Percentiles rank a stretch among this genome's conserved stretches.
Conservation (phyloP, 2,329 filamentous ascomycete species). For the Stagonosporopsis cucurbitacearum region DNA sequence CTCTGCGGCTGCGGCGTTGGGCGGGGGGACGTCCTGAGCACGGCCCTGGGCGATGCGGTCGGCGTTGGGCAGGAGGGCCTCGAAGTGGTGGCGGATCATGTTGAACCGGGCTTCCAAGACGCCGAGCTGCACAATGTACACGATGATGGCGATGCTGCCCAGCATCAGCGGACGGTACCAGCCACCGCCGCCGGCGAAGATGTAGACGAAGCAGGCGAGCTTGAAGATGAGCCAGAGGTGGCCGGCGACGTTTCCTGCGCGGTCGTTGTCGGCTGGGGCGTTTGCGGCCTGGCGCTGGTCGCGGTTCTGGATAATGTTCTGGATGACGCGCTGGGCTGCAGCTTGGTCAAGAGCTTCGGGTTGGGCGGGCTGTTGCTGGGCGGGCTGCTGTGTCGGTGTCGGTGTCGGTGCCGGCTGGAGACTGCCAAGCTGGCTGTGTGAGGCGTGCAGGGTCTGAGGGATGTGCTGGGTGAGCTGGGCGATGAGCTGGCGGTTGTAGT, state of each 20-base stretch:
- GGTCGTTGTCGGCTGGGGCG: slow-evolving; percentile 31
- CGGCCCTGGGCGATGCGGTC: slow-evolving; percentile 25
- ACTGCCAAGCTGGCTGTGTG: slow-evolving; percentile 28
- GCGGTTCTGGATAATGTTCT: slow-evolving; percentile 21
- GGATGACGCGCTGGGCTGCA: slow-evolving; percentile 18
- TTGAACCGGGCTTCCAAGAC: slow-evolving; percentile 51
- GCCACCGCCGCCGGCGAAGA: slow-evolving; percentile 58
- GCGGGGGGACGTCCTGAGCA: slow-evolving; percentile 11
- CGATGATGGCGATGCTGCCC: slow-evolving; percentile 47
- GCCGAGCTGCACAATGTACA: slow-evolving; percentile 53
- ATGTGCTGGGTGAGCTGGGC: slow-evolving; percentile 42
- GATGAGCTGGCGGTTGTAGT: slow-evolving; percentile 42
- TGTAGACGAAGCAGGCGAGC: slow-evolving; percentile 64
- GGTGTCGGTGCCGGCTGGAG: slow-evolving; percentile 14
- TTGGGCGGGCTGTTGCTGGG: slow-evolving; percentile 16
- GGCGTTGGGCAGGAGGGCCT: slow-evolving; percentile 48
- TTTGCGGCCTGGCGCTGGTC: slow-evolving; percentile 20
- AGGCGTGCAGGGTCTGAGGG: slow-evolving; percentile 23
- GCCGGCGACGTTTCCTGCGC: slow-evolving; percentile 34
- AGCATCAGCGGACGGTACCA: slow-evolving; percentile 52
- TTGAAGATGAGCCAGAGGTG: slow-evolving; percentile 65
- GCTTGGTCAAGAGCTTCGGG: slow-evolving; percentile 19
- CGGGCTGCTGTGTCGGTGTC: slow-evolving; percentile 25
- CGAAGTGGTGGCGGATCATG: slow-evolving; percentile 52
- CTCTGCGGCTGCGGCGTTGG: neutral